These are phyloP conservation scores for Phoma sp. DNA, from an alignment of 2,329 filamentous ascomycete genomes.

Conservation along the genomic window DNA sequence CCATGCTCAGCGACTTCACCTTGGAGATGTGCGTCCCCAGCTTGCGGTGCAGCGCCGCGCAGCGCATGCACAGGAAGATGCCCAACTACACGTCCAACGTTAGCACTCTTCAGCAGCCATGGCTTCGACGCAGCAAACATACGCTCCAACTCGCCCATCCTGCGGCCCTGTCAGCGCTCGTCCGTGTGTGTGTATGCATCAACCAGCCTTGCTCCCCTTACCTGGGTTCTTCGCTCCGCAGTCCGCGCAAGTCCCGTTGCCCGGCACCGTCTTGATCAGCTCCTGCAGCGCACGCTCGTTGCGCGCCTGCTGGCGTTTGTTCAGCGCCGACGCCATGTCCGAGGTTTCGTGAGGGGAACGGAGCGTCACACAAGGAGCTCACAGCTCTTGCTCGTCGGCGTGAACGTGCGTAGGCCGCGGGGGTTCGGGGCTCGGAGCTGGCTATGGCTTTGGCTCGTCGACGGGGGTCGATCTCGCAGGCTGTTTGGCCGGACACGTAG, in stretches of 20 bases:
- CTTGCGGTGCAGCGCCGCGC: conserved; percentile 92
- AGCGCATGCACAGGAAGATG: conserved; percentile 97
- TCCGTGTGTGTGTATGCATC: neutral
- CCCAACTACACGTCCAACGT: conserved; percentile 68
- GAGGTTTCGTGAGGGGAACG: neutral
- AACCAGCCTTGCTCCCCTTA: conserved; percentile 52
- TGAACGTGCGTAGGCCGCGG: conserved; percentile 16
- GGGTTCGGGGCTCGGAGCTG: conserved; percentile 1
- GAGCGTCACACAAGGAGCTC: conserved; percentile 12
- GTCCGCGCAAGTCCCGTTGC: conserved; percentile 94
- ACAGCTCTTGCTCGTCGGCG: conserved; percentile 6
- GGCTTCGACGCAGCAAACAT: conserved; percentile 48
- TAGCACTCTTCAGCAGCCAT: conserved; percentile 13
- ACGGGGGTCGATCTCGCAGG: neutral
- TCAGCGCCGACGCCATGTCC: conserved; percentile 74
- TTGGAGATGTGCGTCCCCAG: conserved; percentile 97
- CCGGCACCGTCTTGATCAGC: conserved; percentile 79
- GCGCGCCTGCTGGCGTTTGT: conserved; percentile 96
- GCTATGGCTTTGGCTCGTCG: too few relatives aligned
- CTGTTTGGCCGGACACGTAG: conserved; percentile 7
- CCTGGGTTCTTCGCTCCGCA: conserved; percentile 91
- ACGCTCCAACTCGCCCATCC: conserved; percentile 98
- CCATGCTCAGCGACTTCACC: conserved; percentile 98
- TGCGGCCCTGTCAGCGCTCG: conserved; percentile 51
- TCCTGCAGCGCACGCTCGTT: conserved; percentile 94